phyloP scores from a whole-genome alignment of 208 protist species.

The Acanthamoeba polyphaga region DNA sequence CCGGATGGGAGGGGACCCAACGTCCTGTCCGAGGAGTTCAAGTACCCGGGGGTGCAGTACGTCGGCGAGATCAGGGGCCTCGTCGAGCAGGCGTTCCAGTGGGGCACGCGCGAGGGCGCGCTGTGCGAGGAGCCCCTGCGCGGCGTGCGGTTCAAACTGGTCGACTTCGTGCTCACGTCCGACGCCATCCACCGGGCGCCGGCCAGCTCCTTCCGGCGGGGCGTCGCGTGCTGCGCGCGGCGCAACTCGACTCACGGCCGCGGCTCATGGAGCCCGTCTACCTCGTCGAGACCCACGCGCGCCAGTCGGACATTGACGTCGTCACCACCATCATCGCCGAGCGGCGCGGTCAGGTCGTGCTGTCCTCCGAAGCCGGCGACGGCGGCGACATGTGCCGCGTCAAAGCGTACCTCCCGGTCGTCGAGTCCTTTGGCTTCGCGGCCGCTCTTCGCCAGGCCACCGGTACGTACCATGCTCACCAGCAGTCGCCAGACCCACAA shows the following conservation, averaged over 20 bases:
- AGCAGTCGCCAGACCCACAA: background rate
- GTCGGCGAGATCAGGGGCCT: conserved; percentile 99
- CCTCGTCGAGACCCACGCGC: background rate
- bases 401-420: no score
- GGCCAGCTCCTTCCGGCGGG: background rate
- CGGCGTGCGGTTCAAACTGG: conserved; percentile 84
- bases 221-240: background rate
- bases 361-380: conserved; percentile 95
- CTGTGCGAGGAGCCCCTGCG: conserved; percentile 74
- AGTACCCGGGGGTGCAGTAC: conserved; percentile 98
- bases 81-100: conserved; percentile 96
- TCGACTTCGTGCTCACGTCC: conserved; percentile 98
- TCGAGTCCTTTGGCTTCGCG: no score
- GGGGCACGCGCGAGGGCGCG: conserved; percentile 96
- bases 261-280: background rate
- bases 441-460: no score
- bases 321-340: no score
- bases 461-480: no score
- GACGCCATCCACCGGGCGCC: conserved; percentile 97
- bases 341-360: conserved; percentile 83
- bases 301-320: no score
- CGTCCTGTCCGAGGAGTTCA: conserved; percentile 92
- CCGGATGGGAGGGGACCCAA: background rate
- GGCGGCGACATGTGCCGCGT: conserved; percentile 87
- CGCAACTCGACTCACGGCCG: background rate